Evolutionary conservation across 345 rosid genomes (phyloP).

Genomic region (Fremontodendron californicum): DNA sequence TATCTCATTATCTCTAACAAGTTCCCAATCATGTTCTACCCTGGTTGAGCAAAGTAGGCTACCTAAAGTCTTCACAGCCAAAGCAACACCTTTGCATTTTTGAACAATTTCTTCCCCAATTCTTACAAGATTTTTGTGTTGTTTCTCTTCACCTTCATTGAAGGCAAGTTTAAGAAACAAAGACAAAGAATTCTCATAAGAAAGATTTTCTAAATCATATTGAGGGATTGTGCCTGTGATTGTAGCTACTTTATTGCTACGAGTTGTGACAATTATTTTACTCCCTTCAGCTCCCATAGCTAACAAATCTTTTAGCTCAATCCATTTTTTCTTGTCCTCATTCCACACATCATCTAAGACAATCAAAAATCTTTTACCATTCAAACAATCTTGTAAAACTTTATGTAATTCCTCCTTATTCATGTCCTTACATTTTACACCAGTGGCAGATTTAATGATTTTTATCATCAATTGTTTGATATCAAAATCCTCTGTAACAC

Average conservation of each 20-base stretch:
- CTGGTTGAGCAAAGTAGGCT: background rate
- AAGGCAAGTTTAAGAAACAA: background rate
- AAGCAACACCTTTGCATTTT: slow-evolving; percentile 12
- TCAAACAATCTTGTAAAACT: background rate
- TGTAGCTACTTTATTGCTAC: background rate
- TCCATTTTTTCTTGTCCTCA: background rate
- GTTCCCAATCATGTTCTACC: background rate
- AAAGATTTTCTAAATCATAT: background rate
- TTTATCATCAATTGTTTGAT: too few relatives aligned
- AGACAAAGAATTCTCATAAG: background rate
- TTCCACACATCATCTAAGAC: slow-evolving; percentile 18
- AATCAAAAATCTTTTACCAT: slow-evolving; percentile 1
- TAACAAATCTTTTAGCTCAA: background rate
- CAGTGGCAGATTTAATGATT: background rate
- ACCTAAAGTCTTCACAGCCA: slow-evolving; percentile 6
- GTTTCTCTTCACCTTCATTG: background rate
- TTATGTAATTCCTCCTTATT: slow-evolving; percentile 9
- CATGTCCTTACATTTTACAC: background rate
- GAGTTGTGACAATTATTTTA: slow-evolving; percentile 17
- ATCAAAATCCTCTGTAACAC: background rate
- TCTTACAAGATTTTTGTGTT: background rate
- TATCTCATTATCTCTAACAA: slow-evolving; percentile 8
- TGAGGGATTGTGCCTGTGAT: background rate
- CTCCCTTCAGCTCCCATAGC: background rate
- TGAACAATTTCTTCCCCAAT: background rate